Evolutionary conservation across 352 stramenopile species (phyloP).

Genomic region (Phytophthora melonis): DNA sequence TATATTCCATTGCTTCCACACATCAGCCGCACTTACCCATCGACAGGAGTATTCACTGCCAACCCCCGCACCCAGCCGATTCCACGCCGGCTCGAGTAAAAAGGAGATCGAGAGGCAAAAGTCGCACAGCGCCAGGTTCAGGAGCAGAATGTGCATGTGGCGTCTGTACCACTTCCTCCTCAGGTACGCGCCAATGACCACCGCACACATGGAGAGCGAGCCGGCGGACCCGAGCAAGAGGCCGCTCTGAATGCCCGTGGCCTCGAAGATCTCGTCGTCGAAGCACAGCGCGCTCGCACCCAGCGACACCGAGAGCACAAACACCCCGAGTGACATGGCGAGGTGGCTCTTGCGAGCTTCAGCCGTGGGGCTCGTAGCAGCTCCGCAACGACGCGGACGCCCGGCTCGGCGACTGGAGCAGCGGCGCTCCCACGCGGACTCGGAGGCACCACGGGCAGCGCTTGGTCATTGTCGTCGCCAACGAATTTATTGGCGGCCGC

Average conservation of each 20-base stretch:
- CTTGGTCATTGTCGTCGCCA: not conserved
- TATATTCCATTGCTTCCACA: not conserved
- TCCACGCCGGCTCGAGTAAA: constrained; percentile 73
- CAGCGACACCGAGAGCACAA: constrained; percentile 59
- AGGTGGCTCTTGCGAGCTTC: constrained; percentile 46
- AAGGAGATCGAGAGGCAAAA: constrained; percentile 76
- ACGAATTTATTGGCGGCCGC: not conserved
- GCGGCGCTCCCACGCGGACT: constrained; percentile 9
- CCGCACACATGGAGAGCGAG: constrained; percentile 65
- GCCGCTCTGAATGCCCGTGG: constrained; percentile 65
- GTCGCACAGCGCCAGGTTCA: constrained; percentile 73
- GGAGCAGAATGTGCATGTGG: constrained; percentile 77
- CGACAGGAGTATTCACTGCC: constrained; percentile 48
- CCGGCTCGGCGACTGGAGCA: constrained; percentile 20
- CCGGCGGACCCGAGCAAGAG: constrained; percentile 70
- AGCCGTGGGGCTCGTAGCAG: constrained; percentile 33
- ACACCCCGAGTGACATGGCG: constrained; percentile 46
- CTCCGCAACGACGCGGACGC: constrained; percentile 26
- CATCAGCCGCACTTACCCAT: constrained; percentile 45
- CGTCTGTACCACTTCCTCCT: constrained; percentile 64
- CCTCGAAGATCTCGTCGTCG: constrained; percentile 49
- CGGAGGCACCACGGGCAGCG: constrained; percentile 9
- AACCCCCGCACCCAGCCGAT: constrained; percentile 45
- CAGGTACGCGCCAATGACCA: constrained; percentile 62
- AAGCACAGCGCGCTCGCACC: constrained; percentile 54